Base-by-base conservation (phyloP, 306 rosid species). In the Clitoria ternatea region DNA sequence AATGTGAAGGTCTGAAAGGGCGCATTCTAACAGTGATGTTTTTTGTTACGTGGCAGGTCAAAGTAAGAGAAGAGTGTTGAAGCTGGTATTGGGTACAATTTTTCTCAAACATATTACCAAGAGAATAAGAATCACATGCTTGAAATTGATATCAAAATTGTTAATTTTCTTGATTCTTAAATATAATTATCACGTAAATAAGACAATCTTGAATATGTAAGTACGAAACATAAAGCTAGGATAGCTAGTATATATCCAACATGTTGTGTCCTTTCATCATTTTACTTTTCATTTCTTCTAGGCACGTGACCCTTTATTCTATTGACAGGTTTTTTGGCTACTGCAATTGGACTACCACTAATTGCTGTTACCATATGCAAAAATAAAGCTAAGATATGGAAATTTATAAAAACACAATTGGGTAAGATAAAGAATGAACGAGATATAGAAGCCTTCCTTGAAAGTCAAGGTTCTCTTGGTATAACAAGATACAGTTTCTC, bases 291-390 rank as follows among this genome's bases (percentile, higher is more conserved):
- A 45, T 6, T 6, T 45, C 23, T 45, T 5, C 52, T 13, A 15
- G 22, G 50, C 50, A 44, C 23, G 15, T 72, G 61, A 72, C 49
- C 15, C 61, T 1, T 43, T 18, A 44, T 24, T 67, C 37, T 67
- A 36, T 4, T 53, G 23, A 29, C 61, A 82, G 85, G 80, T 69
- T 82, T 77, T 24, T 4, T 82, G 5, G 85, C 33, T 17, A 73
- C 71, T 47, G 80, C 80, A 73, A 8, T 82, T 65, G 79, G 79
- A 45, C 56, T 82, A 19, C 85, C 85, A 45, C 80, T 77, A 7
- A 77, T 82, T 0, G 82, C 82, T 29, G 74, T 82, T 43, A 82
- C 4, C 44, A 82, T 77, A 62, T 82, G 82, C 69, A 44, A 54
- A 6, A 77, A 77, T 15, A 82, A 82, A 69, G 77, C 8, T 0